A percentile compares a stretch with the other conserved stretches of the same genome.
Conservation (phyloP, 2,329 filamentous ascomycete genomes). For the Bipolaris bicolor region DNA sequence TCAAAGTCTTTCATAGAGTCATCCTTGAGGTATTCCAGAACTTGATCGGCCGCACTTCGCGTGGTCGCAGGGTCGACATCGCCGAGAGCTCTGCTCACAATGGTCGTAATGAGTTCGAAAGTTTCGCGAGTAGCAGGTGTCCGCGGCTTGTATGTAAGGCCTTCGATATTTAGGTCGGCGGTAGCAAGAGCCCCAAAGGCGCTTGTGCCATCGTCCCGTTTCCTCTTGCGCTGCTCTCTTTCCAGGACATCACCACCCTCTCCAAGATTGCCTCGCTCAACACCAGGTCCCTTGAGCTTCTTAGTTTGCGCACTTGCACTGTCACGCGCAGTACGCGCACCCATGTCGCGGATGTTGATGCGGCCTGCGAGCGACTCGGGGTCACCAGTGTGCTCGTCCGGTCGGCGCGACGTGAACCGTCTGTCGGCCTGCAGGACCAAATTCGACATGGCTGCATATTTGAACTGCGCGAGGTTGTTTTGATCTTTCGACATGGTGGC, state of each 20-base stretch:
- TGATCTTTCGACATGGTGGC: constrained; percentile 36
- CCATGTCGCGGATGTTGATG: constrained; percentile 95
- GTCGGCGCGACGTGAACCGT: constrained; percentile 89
- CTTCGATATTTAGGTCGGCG: constrained; percentile 83
- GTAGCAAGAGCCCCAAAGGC: constrained; percentile 75
- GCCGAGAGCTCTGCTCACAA: constrained; percentile 85
- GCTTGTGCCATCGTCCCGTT: constrained; percentile 70
- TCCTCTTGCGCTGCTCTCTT: constrained; percentile 85
- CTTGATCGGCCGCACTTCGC: constrained; percentile 89
- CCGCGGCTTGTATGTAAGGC: constrained; percentile 87
- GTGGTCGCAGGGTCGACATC: constrained; percentile 93
- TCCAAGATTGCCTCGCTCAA: constrained; percentile 75
- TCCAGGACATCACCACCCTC: constrained; percentile 85
- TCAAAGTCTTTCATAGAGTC: constrained; percentile 96
- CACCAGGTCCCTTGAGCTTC: constrained; percentile 69
- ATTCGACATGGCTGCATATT: constrained; percentile 99
- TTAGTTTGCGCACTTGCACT: constrained; percentile 77
- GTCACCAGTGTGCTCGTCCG: constrained; percentile 94
- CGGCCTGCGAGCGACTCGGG: constrained; percentile 95
- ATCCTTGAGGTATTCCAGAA: constrained; percentile 90
- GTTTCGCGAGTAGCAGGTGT: constrained; percentile 90
- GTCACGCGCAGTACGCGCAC: constrained; percentile 79
- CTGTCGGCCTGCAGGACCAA: constrained; percentile 99
- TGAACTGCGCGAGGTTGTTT: constrained; percentile 89
- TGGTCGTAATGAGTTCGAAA: constrained; percentile 91